Base-by-base conservation (phyloP, 2,329 filamentous ascomycete genomes). In the Neonectria punicea region DNA sequence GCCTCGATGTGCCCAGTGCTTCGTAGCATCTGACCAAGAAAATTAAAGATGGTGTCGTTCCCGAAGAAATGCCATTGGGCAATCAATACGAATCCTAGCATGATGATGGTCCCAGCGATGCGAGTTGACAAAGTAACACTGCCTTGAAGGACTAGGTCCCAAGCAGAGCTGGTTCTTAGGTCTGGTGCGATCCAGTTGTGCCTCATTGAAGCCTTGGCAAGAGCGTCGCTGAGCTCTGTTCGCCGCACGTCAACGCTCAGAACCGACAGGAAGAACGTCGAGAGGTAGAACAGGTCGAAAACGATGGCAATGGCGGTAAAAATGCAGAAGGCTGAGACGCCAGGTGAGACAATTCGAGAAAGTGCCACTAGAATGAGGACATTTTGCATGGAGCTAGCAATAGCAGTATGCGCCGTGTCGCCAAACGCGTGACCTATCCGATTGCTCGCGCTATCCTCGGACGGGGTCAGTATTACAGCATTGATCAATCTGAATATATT, bases 401-500 rank as follows among this genome's bases (percentile, higher is more conserved):
- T 80, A 5, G 91, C 90, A 50, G 93, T 81, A 69, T 91, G 89
- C 0, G 90, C 89, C 5, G 92, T 92, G 70, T 92, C 85, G 11
- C 92, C 92, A 67, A 94, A 87, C 1, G 92, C 92, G 67, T 92
- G 86, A 1, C 91, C 90, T 44, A 95, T 91, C 53, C 92, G 86
- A 61, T 85, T 85, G 60, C 89, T 89, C 4, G 91, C 92, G 63
- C 84, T 88, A 76, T 91, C 86, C 68, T 92, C 89, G 0, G 90
- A 83, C 0, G 91, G 89, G 1, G 91, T 93, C 60, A 90, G 83
- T 36, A 94, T 89, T 43, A 94, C 90, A 7, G 90, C 89, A 73
- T 94, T 93, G 77, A 94, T 93, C 39, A 94, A 82, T 18, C 92
- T 85, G 73, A 94, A 91, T 67, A 93, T 92, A 71, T 94, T 94